Evolutionary conservation across 31 red algal genomes (phyloP), one percentile per base, ranked within the genome.

Genomic region (Bonnemaisonia californica): DNA sequence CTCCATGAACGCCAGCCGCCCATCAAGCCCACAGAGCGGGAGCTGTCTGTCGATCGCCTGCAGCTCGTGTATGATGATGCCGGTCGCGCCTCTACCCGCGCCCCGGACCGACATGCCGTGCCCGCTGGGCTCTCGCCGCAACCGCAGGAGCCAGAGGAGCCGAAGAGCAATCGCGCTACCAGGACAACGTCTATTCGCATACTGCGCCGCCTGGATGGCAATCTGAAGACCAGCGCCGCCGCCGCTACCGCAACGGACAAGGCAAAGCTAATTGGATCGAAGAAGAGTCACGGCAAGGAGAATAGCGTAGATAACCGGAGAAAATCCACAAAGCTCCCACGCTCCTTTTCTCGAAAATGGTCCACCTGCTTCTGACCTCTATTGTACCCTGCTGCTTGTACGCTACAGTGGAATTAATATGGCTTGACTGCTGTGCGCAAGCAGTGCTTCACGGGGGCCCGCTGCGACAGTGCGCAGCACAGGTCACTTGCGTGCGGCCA

Each of bases 21-120:
- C 63, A 73, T 73, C 22, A 73, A 73, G 38, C 69, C 69, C 38
- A 40, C 69, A 41, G 69, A 73, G 38, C 33, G 69, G 21, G 39
- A 40, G 69, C 41, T 73, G 38, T 73, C 69, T 54, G 69, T 73
- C n/a, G 69, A 73, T 24, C 7, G 45, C 7, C 16, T 51, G 45
- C 45, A 51, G 45, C 7, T 51, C 16, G 45, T 51, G 7, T 51
- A 51, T 51, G 16, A 51, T 16, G 45, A 51, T 16, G 7, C 45
- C 9, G 45, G 45, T 11, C 45, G 45, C 45, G 45, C 45, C 9
- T 51, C 45, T 16, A 51, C 45, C 9, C 45, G 45, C 45, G 45
- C 45, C 16, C 45, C 45, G 45, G 45, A 51, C 16, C 7, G 45
- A 51, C 45, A 51, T 51, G 45, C 45, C 16, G 45, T 51, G 45